Percentiles rank a stretch among this genome's conserved stretches.
Conservation (phyloP, 169 alveolate genomes). For the Besnoitia besnoiti region DNA sequence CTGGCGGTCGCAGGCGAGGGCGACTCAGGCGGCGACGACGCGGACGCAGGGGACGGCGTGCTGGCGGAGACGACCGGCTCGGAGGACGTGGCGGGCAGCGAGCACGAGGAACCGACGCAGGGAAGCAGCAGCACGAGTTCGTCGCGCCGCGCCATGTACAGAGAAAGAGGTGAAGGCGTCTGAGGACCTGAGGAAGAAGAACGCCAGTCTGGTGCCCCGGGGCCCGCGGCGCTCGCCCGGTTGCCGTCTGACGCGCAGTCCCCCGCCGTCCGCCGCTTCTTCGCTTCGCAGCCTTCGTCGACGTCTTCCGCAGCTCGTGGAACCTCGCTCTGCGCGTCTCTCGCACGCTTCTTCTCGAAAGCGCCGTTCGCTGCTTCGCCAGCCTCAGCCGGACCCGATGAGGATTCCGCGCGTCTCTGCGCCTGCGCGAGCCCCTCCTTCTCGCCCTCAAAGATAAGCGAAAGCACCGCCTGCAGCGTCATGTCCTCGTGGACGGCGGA, state of each 20-base stretch:
- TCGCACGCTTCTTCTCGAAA: no score
- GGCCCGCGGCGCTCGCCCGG: background rate
- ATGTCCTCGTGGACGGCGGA: background rate
- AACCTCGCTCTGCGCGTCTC: background rate
- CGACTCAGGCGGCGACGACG: background rate
- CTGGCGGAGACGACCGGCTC: background rate
- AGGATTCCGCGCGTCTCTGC: no score
- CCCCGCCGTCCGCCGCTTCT: background rate
- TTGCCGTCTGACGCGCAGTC: background rate
- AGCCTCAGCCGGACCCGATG: no score
- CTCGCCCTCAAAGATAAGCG: background rate
- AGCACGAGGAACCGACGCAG: background rate
- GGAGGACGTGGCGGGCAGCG: background rate
- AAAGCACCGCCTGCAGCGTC: background rate
- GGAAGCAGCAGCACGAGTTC: background rate
- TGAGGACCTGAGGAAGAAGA: background rate
- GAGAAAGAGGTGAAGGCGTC: background rate
- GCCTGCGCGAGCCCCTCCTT: background rate
- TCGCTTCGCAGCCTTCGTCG: background rate
- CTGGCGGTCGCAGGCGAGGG: background rate
- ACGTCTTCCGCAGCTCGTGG: background rate
- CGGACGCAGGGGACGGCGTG: background rate
- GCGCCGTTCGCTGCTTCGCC: no score
- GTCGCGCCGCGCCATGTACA: background rate
- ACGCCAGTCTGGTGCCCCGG: background rate